Conservation (phyloP, 2,329 filamentous ascomycete genomes). For the Sclerotinia spermophila region DNA sequence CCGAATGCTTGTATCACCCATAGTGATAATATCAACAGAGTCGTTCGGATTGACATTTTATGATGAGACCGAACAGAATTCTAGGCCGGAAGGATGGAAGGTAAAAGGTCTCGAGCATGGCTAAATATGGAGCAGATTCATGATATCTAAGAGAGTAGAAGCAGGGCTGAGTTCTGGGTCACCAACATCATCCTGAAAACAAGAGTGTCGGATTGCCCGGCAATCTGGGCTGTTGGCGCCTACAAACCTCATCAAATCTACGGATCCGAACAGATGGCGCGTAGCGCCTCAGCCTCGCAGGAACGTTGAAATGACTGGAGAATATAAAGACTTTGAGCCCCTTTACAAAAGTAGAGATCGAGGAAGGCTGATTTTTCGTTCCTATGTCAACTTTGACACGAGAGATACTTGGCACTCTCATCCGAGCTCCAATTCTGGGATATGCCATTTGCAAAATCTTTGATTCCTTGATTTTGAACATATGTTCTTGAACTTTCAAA, state of each 20-base stretch:
- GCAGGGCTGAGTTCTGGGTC: not conserved
- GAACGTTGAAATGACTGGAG: not conserved
- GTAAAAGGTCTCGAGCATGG: conserved; percentile 1
- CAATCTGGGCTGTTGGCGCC: conserved; percentile 1
- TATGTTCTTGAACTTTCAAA: not conserved
- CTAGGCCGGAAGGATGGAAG: not conserved
- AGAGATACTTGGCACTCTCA: not conserved
- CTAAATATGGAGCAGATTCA: conserved; percentile 11
- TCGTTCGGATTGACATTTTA: not conserved
- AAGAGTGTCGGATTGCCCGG: not conserved
- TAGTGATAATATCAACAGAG: not conserved
- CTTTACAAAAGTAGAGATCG: not conserved
- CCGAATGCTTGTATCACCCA: not conserved
- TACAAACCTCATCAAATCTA: not conserved
- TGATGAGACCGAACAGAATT: not conserved
- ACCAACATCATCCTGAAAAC: not conserved
- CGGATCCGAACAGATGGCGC: not conserved
- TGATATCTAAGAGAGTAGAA: not conserved
- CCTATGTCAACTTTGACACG: not conserved
- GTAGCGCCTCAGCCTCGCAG: conserved; percentile 1
- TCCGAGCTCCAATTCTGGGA: not conserved
- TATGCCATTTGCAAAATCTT: not conserved
- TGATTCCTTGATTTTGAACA: not conserved
- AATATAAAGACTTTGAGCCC: not conserved
- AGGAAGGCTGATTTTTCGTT: not conserved